These are phyloP conservation scores for Inonotus hispidus DNA, from an alignment of 1,284 basidiomycete genomes.

Conservation along the genomic window DNA sequence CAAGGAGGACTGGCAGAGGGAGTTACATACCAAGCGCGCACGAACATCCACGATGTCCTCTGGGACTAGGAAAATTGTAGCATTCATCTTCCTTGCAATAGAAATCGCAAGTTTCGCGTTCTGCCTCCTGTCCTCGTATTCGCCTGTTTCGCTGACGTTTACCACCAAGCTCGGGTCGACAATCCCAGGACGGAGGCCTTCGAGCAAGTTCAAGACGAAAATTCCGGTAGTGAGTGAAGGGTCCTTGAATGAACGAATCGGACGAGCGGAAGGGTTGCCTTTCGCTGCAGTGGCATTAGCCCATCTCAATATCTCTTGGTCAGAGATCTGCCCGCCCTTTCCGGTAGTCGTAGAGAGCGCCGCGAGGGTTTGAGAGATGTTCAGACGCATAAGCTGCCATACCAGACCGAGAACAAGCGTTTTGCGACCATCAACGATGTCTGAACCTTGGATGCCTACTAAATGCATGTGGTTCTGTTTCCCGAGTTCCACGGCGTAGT, in stretches of 20 bases:
- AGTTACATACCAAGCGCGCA: conserved; percentile 65
- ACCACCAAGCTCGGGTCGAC: conserved; percentile 87
- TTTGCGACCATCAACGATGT: conserved; percentile 90
- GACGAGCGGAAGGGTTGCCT: conserved; percentile 56
- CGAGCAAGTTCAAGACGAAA: conserved; percentile 93
- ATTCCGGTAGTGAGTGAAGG: conserved; percentile 84
- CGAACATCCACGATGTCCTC: conserved; percentile 93
- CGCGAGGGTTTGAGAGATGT: conserved; percentile 88
- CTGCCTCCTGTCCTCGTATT: conserved; percentile 86
- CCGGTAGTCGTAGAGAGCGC: conserved; percentile 68
- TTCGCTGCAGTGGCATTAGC: conserved; percentile 86
- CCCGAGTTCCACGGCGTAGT: conserved; percentile 91
- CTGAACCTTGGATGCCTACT: conserved; percentile 95
- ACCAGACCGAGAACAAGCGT: conserved; percentile 94
- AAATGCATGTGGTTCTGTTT: conserved; percentile 93
- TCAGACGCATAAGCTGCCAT: conserved; percentile 96
- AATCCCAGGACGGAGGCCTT: conserved; percentile 89
- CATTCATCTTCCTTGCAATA: conserved; percentile 96
- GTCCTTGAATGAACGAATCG: conserved; percentile 93
- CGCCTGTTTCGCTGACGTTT: conserved; percentile 56
- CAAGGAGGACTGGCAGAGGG: neutral
- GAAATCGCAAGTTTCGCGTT: conserved; percentile 98
- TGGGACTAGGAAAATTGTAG: conserved; percentile 95
- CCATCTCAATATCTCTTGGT: conserved; percentile 95
- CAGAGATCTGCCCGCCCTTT: conserved; percentile 72